Evolutionary conservation across 306 rosid species (phyloP), one percentile per base, ranked within the genome.

Genomic region (Delonix regia): DNA sequence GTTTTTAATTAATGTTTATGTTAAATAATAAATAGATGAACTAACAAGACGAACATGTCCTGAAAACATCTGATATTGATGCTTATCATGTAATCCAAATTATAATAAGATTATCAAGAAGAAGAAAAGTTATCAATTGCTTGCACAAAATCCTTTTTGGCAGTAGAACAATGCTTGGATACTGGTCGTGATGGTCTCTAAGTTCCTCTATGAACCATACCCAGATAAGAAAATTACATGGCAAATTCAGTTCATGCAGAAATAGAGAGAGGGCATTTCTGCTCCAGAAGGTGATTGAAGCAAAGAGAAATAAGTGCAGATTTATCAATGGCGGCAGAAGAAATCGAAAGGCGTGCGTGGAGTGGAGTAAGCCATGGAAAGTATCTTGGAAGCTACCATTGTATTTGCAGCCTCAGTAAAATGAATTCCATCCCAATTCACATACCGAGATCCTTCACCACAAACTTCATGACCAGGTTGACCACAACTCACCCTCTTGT

Each of bases 361-460:
- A 4, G 95, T 89, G 28, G 98, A 88, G 82, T 88, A 91, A 63
- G 79, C 82, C 7, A 42, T 81, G 36, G 98, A 92, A 44, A 92
- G 89, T 51, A 95, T 73, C 77, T 69, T 87, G 2, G 94, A 89
- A 62, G 94, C 91, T 62, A 92, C 77, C 19, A 86, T 56, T 55
- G 78, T 28, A 68, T 92, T 94, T 60, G 99, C 99, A 55, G 92
- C 95, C 75, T 94, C 95, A 1, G 95, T 88, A 27, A 56, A 78
- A 84, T 94, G 99, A 70, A 74, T 85, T 39, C 97, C 99, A 82
- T 94, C 99, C 99, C 99, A 94, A 63, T 83, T 92, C 39, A 89
- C 80, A 57, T 78, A 71, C 36, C 42, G 75, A 13, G 97, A 82
- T 60, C 88, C 92, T 77, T 94, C 92, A 2, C 49, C 73, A 36